Evolutionary conservation across 768 basidiomycete genomes (phyloP).

Genomic region (Mycena kentingensis): DNA sequence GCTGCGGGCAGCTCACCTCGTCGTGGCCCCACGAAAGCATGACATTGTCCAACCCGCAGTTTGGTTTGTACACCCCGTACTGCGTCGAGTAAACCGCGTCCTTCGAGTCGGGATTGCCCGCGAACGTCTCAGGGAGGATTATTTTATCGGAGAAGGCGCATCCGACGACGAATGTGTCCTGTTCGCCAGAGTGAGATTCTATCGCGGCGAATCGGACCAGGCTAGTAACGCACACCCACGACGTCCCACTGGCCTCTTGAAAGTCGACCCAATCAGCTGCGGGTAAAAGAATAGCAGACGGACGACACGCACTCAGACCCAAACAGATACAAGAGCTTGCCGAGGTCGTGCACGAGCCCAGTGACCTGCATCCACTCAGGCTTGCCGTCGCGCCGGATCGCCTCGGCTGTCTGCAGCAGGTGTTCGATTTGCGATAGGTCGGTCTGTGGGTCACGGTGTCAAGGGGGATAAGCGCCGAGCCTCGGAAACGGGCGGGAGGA

Average conservation of each 20-base stretch:
- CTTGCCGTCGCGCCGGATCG: slow-evolving; percentile 81
- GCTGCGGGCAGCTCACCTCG: slow-evolving; percentile 56
- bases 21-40: slow-evolving; percentile 91
- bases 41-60: slow-evolving; percentile 63
- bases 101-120: slow-evolving; percentile 51
- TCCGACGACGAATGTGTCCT: slow-evolving; percentile 75
- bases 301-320: slow-evolving; percentile 43
- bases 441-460: slow-evolving; percentile 46
- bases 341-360: slow-evolving; percentile 67
- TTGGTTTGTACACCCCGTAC: slow-evolving; percentile 54
- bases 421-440: slow-evolving; percentile 86
- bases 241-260: slow-evolving; percentile 67
- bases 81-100: slow-evolving; percentile 58
- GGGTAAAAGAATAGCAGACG: slow-evolving; percentile 1
- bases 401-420: slow-evolving; percentile 88
- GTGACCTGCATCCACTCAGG: slow-evolving; percentile 71
- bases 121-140: slow-evolving; percentile 61
- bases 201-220: not conserved
- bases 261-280: not conserved
- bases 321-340: slow-evolving; percentile 67
- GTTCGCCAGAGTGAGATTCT: not conserved
- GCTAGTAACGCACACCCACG: slow-evolving; percentile 46
- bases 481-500: not conserved
- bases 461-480: not conserved
- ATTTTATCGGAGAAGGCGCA: slow-evolving; percentile 64